These are phyloP conservation scores for Pisolithus microcarpus DNA, from an alignment of 768 basidiomycete genomes.

Conservation along the genomic window DNA sequence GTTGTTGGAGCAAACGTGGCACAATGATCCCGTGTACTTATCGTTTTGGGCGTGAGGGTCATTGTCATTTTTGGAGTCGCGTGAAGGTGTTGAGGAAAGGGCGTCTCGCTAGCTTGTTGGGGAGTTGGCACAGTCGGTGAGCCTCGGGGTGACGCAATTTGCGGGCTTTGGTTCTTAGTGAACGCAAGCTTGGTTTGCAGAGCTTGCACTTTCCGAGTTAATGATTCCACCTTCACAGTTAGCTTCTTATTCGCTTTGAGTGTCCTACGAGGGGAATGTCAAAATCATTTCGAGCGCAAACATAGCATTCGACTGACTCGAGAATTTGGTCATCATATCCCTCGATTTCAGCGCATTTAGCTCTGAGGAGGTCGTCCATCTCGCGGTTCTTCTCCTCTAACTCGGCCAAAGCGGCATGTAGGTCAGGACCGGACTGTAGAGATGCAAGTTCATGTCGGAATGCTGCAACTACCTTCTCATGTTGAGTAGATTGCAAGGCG, in stretches of 20 bases:
- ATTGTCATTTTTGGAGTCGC: conserved; percentile 41
- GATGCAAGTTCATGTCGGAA: conserved; percentile 51
- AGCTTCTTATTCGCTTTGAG: conserved; percentile 79
- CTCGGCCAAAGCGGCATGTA: conserved; percentile 49
- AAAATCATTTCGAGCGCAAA: conserved; percentile 1
- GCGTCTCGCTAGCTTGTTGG: conserved; percentile 12
- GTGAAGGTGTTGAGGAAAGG: conserved; percentile 7
- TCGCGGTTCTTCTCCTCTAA: conserved; percentile 65
- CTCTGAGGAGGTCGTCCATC: conserved; percentile 65
- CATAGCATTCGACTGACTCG: conserved; percentile 40
- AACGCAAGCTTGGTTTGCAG: conserved; percentile 60
- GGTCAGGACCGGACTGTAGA: conserved; percentile 46
- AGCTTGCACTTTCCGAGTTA: conserved; percentile 66
- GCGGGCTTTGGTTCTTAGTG: conserved; percentile 36
- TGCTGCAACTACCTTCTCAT: conserved; percentile 54
- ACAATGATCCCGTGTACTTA: conserved; percentile 30
- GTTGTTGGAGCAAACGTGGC: conserved; percentile 29
- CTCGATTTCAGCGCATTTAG: conserved; percentile 73
- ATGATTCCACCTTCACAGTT: conserved; percentile 55
- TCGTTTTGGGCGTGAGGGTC: conserved; percentile 44
- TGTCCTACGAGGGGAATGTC: conserved; percentile 38
- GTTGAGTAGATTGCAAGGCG: conserved; percentile 56
- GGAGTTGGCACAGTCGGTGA: conserved; percentile 13
- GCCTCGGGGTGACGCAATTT: conserved; percentile 6
- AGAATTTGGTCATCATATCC: conserved; percentile 78